phyloP scores from a whole-genome alignment of 306 rosid species.

The Rosa multiflora region DNA sequence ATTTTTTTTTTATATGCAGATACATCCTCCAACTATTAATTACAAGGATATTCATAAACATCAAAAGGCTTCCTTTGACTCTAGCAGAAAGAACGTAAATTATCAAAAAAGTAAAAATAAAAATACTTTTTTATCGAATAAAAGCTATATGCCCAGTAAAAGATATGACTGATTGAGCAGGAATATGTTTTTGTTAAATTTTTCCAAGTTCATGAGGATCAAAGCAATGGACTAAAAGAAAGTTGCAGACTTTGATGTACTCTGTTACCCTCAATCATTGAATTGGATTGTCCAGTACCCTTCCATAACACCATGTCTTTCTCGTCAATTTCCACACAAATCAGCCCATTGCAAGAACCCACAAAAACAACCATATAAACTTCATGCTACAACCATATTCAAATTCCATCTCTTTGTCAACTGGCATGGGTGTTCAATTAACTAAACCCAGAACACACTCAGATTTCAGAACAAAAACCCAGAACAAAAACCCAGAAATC shows the following conservation, averaged over 20 bases:
- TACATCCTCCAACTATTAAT: conserved; percentile 15
- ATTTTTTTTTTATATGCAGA: neutral
- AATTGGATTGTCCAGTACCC: too few relatives aligned
- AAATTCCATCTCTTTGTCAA: too few relatives aligned
- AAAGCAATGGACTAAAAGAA: conserved; percentile 13
- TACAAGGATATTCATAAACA: conserved; percentile 5
- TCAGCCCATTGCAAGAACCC: too few relatives aligned
- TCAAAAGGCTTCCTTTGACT: neutral
- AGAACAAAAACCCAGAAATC: too few relatives aligned
- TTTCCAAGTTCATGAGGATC: neutral
- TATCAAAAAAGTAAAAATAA: neutral
- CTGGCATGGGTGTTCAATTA: too few relatives aligned
- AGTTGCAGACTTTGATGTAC: neutral
- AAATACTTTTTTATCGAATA: conserved; percentile 37
- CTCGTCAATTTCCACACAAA: too few relatives aligned
- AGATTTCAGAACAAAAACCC: too few relatives aligned
- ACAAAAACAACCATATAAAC: too few relatives aligned
- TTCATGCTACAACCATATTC: too few relatives aligned
- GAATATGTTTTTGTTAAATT: neutral
- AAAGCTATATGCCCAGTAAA: conserved; percentile 18
- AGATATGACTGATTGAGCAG: neutral
- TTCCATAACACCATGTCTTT: too few relatives aligned
- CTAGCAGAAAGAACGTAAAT: conserved; percentile 1
- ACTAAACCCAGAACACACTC: too few relatives aligned
- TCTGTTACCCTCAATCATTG: neutral